Evolutionary conservation across 441 rosid genomes (phyloP), one percentile per base, ranked within the genome.

Genomic region (Viola pubescens): DNA sequence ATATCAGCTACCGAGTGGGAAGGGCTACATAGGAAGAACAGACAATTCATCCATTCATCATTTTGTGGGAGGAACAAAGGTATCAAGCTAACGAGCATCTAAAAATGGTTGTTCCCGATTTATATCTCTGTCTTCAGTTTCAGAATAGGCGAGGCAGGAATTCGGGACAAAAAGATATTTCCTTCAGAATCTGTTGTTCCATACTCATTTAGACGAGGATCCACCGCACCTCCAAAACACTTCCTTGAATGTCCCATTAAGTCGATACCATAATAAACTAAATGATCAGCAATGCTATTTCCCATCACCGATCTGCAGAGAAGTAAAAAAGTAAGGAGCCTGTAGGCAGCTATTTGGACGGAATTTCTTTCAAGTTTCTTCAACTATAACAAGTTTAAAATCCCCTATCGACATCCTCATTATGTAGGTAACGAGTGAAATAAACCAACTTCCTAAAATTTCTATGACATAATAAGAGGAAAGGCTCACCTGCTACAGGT

Each of bases 231-330:
- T 51, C 73, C 77, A 73, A 96, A 90, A 45, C 88, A 80, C 67
- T 83, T 75, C 82, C 81, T 78, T 52, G 73, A 52, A 49, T 64
- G 74, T 34, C 92, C 82, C 70, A 52, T 77, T 55, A 94, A 65
- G 5, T 79, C 81, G 9, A 90, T 80, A 59, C 96, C 95, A 37
- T 72, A 90, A 68, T 94, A 94, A 37, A 34, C 59, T 63, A 94
- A 71, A 77, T 94, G 98, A 76, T 94, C 98, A 1, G 78, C 46
- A 11, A 90, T 75, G 77, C 95, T 88, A 62, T 65, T 85, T 46
- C 95, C 96, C 9, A 67, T 58, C 63, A 90, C 97, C 5, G 97
- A 94, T 73, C 97, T 89, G 79, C 61, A 78, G 39, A 45, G n/a
- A 37, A 9, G 4, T 9, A 3, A 45, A 37, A 42, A 7, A 13